Percentiles rank a stretch among this genome's conserved stretches.
Conservation (phyloP, 129 eudicot genomes). For the Gnaphalium uliginosum region DNA sequence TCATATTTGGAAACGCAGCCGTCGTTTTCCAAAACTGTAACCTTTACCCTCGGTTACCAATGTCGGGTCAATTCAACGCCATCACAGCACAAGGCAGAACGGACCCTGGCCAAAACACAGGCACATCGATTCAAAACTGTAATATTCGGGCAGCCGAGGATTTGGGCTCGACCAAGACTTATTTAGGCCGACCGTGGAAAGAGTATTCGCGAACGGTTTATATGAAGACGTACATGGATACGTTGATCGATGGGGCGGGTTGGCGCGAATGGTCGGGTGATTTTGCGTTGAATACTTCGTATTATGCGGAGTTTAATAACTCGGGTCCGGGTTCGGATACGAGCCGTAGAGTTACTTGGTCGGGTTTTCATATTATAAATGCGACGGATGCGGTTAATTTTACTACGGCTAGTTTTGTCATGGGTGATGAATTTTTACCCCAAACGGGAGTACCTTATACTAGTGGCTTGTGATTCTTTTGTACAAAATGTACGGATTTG, state of each 20-base stretch:
- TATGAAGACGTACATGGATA: conserved; percentile 55
- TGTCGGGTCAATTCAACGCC: conserved; percentile 66
- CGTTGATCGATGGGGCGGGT: conserved; percentile 49
- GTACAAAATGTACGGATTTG: conserved; percentile 14
- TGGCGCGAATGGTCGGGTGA: conserved; percentile 86
- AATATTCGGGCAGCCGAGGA: conserved; percentile 58
- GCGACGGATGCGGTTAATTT: conserved; percentile 70
- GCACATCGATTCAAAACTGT: conserved; percentile 64
- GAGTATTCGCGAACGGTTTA: conserved; percentile 73
- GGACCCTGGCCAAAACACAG: conserved; percentile 84
- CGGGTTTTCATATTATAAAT: conserved; percentile 61
- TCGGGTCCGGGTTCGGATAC: conserved; percentile 73
- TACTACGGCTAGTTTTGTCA: conserved; percentile 51
- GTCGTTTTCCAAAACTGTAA: conserved; percentile 71
- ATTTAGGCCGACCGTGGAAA: conserved; percentile 91
- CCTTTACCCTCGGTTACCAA: conserved; percentile 70
- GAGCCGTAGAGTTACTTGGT: conserved; percentile 61
- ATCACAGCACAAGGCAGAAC: conserved; percentile 93
- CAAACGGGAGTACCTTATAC: conserved; percentile 69
- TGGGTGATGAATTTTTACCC: conserved; percentile 72
- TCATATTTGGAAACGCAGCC: conserved; percentile 83
- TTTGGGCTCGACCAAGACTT: conserved; percentile 49
- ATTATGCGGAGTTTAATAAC: conserved; percentile 79
- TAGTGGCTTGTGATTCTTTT: conserved; percentile 40
- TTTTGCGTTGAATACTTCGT: conserved; percentile 70